These are phyloP conservation scores for Aspergillus arachidicola DNA, from an alignment of 2,329 filamentous ascomycete species.

Conservation along the genomic window DNA sequence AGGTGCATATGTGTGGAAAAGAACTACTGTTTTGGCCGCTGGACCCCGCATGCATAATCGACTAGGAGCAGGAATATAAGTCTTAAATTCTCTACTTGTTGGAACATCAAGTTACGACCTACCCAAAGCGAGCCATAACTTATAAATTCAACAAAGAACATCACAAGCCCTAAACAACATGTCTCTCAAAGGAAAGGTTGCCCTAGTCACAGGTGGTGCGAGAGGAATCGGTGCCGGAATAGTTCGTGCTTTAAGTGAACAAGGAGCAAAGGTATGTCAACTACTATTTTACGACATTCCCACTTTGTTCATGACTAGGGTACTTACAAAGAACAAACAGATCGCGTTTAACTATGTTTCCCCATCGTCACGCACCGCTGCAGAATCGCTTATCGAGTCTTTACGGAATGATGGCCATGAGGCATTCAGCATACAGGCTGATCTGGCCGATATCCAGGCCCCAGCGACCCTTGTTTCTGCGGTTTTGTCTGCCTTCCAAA, in stretches of 20 bases:
- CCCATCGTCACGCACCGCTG: slow-evolving; percentile 12
- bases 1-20: neutral
- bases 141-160: neutral
- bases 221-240: slow-evolving; percentile 22
- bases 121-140: neutral
- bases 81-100: neutral
- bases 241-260: slow-evolving; percentile 13
- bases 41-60: neutral
- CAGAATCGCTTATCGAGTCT: slow-evolving; percentile 12
- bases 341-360: slow-evolving; percentile 24
- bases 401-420: slow-evolving; percentile 7
- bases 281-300: no score
- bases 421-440: slow-evolving; percentile 18
- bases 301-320: neutral
- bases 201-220: slow-evolving; percentile 23
- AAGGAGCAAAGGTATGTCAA: slow-evolving; percentile 17
- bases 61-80: neutral
- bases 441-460: slow-evolving; percentile 13
- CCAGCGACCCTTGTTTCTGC: slow-evolving; percentile 15
- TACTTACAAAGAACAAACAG: slow-evolving; percentile 9
- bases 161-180: slow-evolving; percentile 5
- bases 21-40: neutral
- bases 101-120: neutral
- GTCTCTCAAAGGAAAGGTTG: slow-evolving; percentile 22
- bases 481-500: slow-evolving; percentile 12